Base-by-base conservation (phyloP, 208 protist species). In the Angomonas deanei region DNA sequence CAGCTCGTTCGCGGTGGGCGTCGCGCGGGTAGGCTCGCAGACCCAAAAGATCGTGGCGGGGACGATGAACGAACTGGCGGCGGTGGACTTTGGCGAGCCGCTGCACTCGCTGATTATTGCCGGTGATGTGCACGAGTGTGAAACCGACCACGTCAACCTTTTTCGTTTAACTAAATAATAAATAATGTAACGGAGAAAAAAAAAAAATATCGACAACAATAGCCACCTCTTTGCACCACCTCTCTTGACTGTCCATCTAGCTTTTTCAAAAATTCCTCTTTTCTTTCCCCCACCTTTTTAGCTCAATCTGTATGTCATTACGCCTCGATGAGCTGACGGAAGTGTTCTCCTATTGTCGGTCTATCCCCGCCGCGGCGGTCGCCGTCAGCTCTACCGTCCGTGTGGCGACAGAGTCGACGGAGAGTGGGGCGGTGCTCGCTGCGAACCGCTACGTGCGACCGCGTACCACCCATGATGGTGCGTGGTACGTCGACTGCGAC, bases 51-150 rank as follows among this genome's bases (percentile, higher is more conserved):
- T 99, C 36, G 83, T 97, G 1, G 78, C 80, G 19, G 98, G 97
- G 8, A 88, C 88, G 1, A 85, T 99, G 77, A 74, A 78, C 13
- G 80, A 98, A 39, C 74, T 99, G 2, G 33, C 87, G 3, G 39
- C 67, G 3, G 79, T 95, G 17, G 98, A 99, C 79, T 99, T 99
- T 84, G 98, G 98, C 5, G 61, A 28, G 4, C 98, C 98, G 3
- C 84, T 99, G 19, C 98, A 99, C 76, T 98, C 85, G 13, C 78
- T 99, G 13, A 91, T 99, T n/a, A 92, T 99, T 49, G 80, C 86
- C 5, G 97, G 96, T 59, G 84, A 98, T 19, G 77, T 98, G 56
- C 96, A 99, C 70, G 70, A 87, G n/a, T 85, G 93, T 33, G 97
- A 99, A 76, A 63, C 55, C 31, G 96, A 98, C 34, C 93, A 95